Evolutionary conservation across 2,329 filamentous ascomycete species (phyloP).

Genomic region (Ophiostoma ulmi): DNA sequence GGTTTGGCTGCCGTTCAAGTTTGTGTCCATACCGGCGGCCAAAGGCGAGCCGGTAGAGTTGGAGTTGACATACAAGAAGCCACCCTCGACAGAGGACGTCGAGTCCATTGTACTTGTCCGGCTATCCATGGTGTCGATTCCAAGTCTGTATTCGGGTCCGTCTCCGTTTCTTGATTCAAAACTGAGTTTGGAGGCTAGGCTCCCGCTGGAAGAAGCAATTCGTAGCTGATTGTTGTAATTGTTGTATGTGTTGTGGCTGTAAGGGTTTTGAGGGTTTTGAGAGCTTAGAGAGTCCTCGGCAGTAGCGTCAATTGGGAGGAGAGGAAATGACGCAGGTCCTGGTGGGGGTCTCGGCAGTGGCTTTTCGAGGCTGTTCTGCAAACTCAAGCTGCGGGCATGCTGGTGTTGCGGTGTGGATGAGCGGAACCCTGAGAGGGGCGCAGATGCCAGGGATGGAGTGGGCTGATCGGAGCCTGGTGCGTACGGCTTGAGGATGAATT

Average conservation of each 20-base stretch:
- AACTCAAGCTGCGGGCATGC: slow-evolving; percentile 51
- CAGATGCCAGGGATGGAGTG: slow-evolving; percentile 30
- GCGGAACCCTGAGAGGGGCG: slow-evolving; percentile 28
- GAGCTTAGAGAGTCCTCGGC: slow-evolving; percentile 23
- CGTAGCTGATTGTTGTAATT: slow-evolving; percentile 26
- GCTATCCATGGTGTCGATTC: slow-evolving; percentile 36
- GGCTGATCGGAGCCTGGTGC: slow-evolving; percentile 18
- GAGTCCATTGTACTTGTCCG: slow-evolving; percentile 49
- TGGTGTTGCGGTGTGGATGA: slow-evolving; percentile 32
- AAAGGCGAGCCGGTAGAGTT: neutral
- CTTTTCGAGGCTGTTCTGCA: slow-evolving; percentile 55
- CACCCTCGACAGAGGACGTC: slow-evolving; percentile 33
- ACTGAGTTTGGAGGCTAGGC: slow-evolving; percentile 33
- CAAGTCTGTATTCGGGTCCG: neutral
- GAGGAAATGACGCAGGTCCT: slow-evolving; percentile 26
- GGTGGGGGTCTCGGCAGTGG: slow-evolving; percentile 51
- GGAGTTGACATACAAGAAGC: slow-evolving; percentile 28
- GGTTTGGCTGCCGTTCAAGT: slow-evolving; percentile 44
- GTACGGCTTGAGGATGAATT: slow-evolving; percentile 36
- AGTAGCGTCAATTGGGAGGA: slow-evolving; percentile 35
- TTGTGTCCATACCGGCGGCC: slow-evolving; percentile 34
- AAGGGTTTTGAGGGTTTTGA: slow-evolving; percentile 27
- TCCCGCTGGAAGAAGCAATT: slow-evolving; percentile 27
- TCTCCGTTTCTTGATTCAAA: slow-evolving; percentile 30
- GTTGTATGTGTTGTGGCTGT: too few relatives aligned